A percentile compares a stretch with the other conserved stretches of the same genome.
Conservation (phyloP, 805 yeast genomes). For the Suhomyces faveliae region DNA sequence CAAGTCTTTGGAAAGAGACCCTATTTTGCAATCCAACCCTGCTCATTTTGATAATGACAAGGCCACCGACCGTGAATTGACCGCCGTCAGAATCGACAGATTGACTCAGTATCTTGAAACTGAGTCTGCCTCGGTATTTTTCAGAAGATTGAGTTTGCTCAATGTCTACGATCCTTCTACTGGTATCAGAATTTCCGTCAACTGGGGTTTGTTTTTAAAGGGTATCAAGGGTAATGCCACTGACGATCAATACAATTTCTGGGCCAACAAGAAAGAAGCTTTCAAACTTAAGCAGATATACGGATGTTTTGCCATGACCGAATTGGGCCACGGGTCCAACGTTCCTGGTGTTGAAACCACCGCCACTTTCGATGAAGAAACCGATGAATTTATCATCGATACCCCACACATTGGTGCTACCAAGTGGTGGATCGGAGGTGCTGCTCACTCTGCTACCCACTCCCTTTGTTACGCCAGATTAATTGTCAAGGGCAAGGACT, state of each 20-base stretch:
- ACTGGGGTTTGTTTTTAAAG: slow-evolving; percentile 77
- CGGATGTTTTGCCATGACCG: slow-evolving; percentile 67
- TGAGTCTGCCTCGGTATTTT: slow-evolving; percentile 45
- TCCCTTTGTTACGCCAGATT: slow-evolving; percentile 82
- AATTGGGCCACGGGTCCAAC: slow-evolving; percentile 70
- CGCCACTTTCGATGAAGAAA: slow-evolving; percentile 67
- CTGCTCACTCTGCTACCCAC: slow-evolving; percentile 92
- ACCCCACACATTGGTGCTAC: slow-evolving; percentile 93
- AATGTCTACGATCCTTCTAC: slow-evolving; percentile 75
- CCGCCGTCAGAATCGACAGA: slow-evolving; percentile 61
- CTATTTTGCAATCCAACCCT: slow-evolving; percentile 54
- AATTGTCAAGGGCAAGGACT: slow-evolving; percentile 76
- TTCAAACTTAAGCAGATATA: slow-evolving; percentile 53
- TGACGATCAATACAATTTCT: slow-evolving; percentile 74
- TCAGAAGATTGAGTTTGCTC: slow-evolving; percentile 56
- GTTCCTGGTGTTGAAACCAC: slow-evolving; percentile 58
- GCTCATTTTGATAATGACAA: slow-evolving; percentile 58
- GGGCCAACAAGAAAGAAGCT: slow-evolving; percentile 75
- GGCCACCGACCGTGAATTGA: slow-evolving; percentile 54
- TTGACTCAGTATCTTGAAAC: slow-evolving; percentile 60
- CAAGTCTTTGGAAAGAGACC: slow-evolving; percentile 61
- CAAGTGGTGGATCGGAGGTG: slow-evolving; percentile 99
- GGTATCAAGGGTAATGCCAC: slow-evolving; percentile 89
- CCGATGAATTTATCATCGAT: slow-evolving; percentile 69
- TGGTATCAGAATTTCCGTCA: slow-evolving; percentile 83